These are phyloP conservation scores for Tephrocybe rancida DNA, from an alignment of 768 basidiomycete genomes.

Conservation along the genomic window DNA sequence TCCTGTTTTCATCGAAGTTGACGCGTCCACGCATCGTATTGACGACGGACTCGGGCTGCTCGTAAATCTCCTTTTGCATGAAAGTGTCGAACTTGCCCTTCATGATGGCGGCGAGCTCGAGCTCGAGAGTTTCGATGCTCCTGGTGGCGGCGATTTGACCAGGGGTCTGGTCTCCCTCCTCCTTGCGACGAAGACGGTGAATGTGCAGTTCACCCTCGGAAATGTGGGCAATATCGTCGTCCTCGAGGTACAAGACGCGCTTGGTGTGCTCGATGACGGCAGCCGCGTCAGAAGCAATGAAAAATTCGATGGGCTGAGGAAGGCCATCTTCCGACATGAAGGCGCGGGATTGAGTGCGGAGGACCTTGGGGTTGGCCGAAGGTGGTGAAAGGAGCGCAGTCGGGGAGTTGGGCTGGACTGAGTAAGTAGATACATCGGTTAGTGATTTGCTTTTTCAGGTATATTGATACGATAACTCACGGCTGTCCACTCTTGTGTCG, in stretches of 20 bases:
- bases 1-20: constrained; percentile 91
- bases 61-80: constrained; percentile 99
- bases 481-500: constrained; percentile 38
- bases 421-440: neutral
- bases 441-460: constrained; percentile 1
- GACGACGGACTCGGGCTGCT: constrained; percentile 98
- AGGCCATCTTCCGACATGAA: constrained; percentile 99
- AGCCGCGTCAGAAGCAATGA: constrained; percentile 96
- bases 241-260: constrained; percentile 97
- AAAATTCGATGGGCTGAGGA: constrained; percentile 99
- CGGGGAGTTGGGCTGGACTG: constrained; percentile 54
- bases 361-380: constrained; percentile 69
- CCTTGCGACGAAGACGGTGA: constrained; percentile 93
- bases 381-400: constrained; percentile 69
- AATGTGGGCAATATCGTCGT: constrained; percentile 98
- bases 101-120: constrained; percentile 99
- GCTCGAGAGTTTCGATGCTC: constrained; percentile 96
- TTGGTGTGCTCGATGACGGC: constrained; percentile 99
- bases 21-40: constrained; percentile 99
- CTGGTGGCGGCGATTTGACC: constrained; percentile 74
- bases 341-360: constrained; percentile 93
- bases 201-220: constrained; percentile 97
- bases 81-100: constrained; percentile 99
- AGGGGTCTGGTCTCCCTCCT: constrained; percentile 64
- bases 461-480: constrained; percentile 31